Evolutionary conservation across 1,139 yeast species (phyloP).

Genomic region (Saccharomyces hybrid): DNA sequence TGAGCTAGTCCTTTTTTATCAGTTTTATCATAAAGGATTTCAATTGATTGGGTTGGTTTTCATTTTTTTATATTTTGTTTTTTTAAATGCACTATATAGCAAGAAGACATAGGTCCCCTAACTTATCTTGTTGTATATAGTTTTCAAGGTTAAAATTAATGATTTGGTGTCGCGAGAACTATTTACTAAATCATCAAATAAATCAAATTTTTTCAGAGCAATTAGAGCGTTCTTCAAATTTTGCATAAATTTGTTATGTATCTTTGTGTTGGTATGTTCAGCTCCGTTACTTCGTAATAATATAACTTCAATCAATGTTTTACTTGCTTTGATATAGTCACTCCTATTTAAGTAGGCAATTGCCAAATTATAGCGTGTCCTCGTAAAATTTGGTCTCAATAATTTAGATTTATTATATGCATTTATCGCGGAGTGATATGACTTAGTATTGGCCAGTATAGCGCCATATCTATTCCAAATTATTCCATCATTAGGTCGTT

Average conservation of each 20-base stretch:
- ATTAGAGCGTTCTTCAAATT: neutral
- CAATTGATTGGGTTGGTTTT: neutral
- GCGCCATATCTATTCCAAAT: constrained; percentile 3
- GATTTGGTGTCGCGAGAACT: neutral
- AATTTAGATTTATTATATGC: neutral
- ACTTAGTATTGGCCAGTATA: constrained; percentile 3
- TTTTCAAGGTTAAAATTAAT: neutral
- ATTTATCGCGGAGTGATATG: constrained; percentile 1
- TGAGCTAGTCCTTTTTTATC: too few species aligned
- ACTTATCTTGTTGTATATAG: neutral
- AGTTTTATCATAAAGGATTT: too few species aligned
- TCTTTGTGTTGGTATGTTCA: neutral
- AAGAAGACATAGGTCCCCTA: neutral
- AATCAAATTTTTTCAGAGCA: neutral
- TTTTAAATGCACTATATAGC: neutral
- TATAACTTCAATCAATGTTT: neutral
- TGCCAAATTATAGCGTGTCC: constrained; percentile 3
- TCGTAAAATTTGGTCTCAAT: constrained; percentile 2
- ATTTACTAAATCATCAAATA: neutral
- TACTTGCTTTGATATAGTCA: constrained; percentile 56
- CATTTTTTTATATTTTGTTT: neutral
- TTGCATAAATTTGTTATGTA: neutral
- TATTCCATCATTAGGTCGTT: constrained; percentile 1
- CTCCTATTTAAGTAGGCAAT: constrained; percentile 1
- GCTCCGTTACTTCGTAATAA: neutral